Evolutionary conservation across 176 grass and related monocot genomes (phyloP).

Genomic region (Oryza officinalis): DNA sequence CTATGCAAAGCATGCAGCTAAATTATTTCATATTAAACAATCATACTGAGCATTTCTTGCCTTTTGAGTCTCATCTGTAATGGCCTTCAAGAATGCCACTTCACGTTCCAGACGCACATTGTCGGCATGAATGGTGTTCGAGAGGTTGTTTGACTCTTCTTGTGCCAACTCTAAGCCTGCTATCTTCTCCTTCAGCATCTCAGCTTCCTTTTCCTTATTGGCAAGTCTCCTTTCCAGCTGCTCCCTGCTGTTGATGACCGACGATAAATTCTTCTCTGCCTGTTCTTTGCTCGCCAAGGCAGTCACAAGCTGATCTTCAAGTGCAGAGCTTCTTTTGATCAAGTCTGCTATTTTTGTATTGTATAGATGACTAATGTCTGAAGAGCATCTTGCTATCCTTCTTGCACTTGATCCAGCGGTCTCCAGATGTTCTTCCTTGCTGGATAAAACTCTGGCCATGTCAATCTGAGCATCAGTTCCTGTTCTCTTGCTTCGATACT

Average conservation of each 20-base stretch:
- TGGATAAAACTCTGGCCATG: constrained; percentile 22
- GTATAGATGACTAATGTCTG: constrained; percentile 65
- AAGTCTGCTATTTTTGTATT: constrained; percentile 69
- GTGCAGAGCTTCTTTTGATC: constrained; percentile 49
- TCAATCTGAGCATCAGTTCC: constrained; percentile 28
- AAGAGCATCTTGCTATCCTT: constrained; percentile 59
- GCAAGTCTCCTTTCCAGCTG: constrained; percentile 71
- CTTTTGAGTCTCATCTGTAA: constrained; percentile 87
- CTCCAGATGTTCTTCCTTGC: constrained; percentile 33
- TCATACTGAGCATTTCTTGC: constrained; percentile 34
- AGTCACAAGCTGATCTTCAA: constrained; percentile 61
- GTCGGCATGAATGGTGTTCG: constrained; percentile 72
- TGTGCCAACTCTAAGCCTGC: constrained; percentile 73
- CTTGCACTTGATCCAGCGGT: constrained; percentile 30
- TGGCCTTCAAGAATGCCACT: constrained; percentile 88
- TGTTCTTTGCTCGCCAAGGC: constrained; percentile 61
- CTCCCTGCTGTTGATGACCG: constrained; percentile 56
- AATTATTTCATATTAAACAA: neutral
- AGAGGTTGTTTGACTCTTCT: constrained; percentile 84
- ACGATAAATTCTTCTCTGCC: constrained; percentile 65
- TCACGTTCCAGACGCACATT: constrained; percentile 89
- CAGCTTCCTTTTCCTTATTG: constrained; percentile 60
- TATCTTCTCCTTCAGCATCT: constrained; percentile 78
- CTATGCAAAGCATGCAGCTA: neutral
- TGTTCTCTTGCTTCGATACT: neutral